Conservation (phyloP, 331 rosid species). For the Spiraea crenata region DNA sequence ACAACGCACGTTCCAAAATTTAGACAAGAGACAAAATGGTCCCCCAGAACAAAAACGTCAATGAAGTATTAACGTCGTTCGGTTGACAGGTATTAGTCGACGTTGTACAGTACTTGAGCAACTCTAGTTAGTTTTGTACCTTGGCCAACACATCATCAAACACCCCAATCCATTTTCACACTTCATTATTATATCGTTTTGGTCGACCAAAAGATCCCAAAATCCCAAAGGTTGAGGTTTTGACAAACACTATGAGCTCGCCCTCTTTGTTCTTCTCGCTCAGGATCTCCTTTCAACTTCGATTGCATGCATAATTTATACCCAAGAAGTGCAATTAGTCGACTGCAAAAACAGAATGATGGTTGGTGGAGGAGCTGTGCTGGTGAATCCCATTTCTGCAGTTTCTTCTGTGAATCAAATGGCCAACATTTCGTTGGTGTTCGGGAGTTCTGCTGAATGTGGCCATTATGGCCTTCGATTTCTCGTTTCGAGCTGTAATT, state of each 20-base stretch:
- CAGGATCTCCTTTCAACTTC: background rate
- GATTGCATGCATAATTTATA: background rate
- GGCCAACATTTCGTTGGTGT: constrained; percentile 34
- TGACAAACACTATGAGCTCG: background rate
- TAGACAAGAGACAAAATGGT: too few species aligned
- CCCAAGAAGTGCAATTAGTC: background rate
- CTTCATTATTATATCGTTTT: background rate
- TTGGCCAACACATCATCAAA: background rate
- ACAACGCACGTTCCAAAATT: too few species aligned
- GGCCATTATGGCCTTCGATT: constrained; percentile 26
- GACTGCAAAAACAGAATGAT: background rate
- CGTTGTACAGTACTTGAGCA: too few species aligned
- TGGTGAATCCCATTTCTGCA: constrained; percentile 10
- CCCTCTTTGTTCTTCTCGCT: background rate
- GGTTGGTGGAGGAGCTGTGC: background rate
- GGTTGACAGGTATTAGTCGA: too few species aligned
- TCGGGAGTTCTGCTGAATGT: constrained; percentile 32
- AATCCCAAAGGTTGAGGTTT: background rate
- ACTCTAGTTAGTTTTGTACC: too few species aligned
- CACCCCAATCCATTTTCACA: background rate
- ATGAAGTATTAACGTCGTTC: too few species aligned
- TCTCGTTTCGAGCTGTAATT: constrained; percentile 27
- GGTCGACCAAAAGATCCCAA: background rate
- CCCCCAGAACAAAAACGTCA: too few species aligned
- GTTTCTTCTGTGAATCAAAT: constrained; percentile 23